Evolutionary conservation across 129 eudicot species (phyloP).

Genomic region (Erigeron canadensis): DNA sequence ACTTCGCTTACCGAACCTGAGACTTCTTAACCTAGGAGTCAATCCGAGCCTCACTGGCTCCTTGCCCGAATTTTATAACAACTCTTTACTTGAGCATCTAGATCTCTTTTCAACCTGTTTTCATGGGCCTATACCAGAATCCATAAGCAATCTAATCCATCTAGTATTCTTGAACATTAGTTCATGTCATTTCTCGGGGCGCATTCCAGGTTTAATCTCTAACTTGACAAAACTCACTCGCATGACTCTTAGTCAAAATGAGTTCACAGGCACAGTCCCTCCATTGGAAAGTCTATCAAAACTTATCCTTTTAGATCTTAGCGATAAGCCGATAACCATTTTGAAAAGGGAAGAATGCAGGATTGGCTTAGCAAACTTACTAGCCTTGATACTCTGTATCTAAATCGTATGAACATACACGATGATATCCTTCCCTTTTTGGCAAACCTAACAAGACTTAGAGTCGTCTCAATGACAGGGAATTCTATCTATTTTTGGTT

Average conservation of each 20-base stretch:
- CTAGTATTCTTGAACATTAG: background rate
- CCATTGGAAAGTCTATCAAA: slow-evolving; percentile 16
- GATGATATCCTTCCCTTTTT: slow-evolving; percentile 24
- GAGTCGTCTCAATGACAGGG: background rate
- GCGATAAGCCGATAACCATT: background rate
- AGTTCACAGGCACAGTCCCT: slow-evolving; percentile 14
- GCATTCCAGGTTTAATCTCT: slow-evolving; percentile 14
- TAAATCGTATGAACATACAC: background rate
- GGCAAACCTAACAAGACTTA: slow-evolving; percentile 32
- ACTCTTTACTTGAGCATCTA: slow-evolving; percentile 12
- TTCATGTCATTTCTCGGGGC: slow-evolving; percentile 21
- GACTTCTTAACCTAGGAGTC: background rate
- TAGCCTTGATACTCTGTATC: background rate
- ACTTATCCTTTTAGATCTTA: background rate
- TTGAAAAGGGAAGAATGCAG: background rate
- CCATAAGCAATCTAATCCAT: slow-evolving; percentile 19
- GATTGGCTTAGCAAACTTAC: slow-evolving; percentile 18
- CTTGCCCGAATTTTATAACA: slow-evolving; percentile 23
- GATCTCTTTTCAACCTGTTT: slow-evolving; percentile 2
- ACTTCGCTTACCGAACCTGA: slow-evolving; percentile 20
- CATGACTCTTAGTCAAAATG: background rate
- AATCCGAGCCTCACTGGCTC: slow-evolving; percentile 24
- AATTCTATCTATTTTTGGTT: slow-evolving; percentile 26
- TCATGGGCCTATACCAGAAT: slow-evolving; percentile 25
- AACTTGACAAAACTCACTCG: slow-evolving; percentile 31